A percentile compares a stretch with the other conserved stretches of the same genome.
Conservation (phyloP, 306 rosid genomes). For the Lathyrus oleraceus region DNA sequence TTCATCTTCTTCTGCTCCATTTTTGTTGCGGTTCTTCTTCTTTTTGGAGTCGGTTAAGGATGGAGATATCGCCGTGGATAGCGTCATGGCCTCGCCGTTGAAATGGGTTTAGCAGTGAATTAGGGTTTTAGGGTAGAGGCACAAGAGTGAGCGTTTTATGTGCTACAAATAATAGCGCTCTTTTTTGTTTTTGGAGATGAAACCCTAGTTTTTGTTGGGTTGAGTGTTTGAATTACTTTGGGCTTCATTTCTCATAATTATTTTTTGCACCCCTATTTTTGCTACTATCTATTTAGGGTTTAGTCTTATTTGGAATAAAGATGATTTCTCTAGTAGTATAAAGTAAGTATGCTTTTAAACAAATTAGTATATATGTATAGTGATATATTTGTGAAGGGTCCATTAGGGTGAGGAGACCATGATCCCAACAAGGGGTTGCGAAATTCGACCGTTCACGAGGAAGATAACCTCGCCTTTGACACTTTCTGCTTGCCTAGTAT, state of each 20-base stretch:
- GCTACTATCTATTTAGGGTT: not conserved
- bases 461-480: too few species aligned
- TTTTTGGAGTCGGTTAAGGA: not conserved
- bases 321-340: too few species aligned
- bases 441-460: too few species aligned
- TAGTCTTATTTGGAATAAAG: not conserved
- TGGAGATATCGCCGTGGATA: not conserved
- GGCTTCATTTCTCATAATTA: not conserved
- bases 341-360: too few species aligned
- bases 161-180: too few species aligned
- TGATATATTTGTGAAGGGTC: too few species aligned
- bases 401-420: too few species aligned
- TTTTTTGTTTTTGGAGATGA: not conserved
- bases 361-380: too few species aligned
- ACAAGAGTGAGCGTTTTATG: too few species aligned
- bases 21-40: conserved; percentile 5
- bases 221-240: not conserved
- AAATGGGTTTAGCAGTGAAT: not conserved
- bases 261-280: not conserved
- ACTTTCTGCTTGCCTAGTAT: too few species aligned
- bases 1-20: not conserved
- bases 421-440: too few species aligned
- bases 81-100: not conserved
- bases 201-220: not conserved
- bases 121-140: not conserved